phyloP scores from a whole-genome alignment of 805 yeast species.

The Kregervanrija delftensis region DNA sequence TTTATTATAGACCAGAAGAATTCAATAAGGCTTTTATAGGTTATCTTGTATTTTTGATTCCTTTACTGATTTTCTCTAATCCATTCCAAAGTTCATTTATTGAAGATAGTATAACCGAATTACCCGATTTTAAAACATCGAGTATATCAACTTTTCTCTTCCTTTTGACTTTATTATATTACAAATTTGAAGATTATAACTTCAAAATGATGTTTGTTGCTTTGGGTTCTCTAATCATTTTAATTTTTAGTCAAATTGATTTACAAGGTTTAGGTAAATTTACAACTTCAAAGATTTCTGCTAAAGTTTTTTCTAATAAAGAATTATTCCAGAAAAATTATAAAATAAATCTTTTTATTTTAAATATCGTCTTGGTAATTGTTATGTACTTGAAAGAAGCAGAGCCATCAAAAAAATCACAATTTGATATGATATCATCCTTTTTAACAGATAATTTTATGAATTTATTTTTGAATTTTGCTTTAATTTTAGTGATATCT shows the following conservation, averaged over 20 bases:
- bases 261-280: slow-evolving; percentile 8
- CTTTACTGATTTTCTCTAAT: slow-evolving; percentile 3
- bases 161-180: slow-evolving; percentile 8
- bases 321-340: slow-evolving; percentile 17
- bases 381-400: slow-evolving; percentile 10
- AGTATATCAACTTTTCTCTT: slow-evolving; percentile 2
- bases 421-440: slow-evolving; percentile 1
- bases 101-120: neutral
- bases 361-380: slow-evolving; percentile 9
- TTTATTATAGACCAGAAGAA: neutral
- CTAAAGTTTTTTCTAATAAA: slow-evolving; percentile 17
- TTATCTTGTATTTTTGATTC: slow-evolving; percentile 2
- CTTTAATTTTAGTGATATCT: slow-evolving; percentile 9
- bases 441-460: slow-evolving; percentile 7
- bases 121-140: slow-evolving; percentile 1
- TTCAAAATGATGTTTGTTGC: slow-evolving; percentile 25
- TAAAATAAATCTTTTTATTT: slow-evolving; percentile 17
- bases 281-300: slow-evolving; percentile 5
- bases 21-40: slow-evolving; percentile 2
- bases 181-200: slow-evolving; percentile 15
- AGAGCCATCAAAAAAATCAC: slow-evolving; percentile 6
- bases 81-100: neutral
- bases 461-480: slow-evolving; percentile 9
- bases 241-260: slow-evolving; percentile 26
- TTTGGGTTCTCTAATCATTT: slow-evolving; percentile 23